Conservation (phyloP, 1,139 yeast species). For the Yarrowia galli region DNA sequence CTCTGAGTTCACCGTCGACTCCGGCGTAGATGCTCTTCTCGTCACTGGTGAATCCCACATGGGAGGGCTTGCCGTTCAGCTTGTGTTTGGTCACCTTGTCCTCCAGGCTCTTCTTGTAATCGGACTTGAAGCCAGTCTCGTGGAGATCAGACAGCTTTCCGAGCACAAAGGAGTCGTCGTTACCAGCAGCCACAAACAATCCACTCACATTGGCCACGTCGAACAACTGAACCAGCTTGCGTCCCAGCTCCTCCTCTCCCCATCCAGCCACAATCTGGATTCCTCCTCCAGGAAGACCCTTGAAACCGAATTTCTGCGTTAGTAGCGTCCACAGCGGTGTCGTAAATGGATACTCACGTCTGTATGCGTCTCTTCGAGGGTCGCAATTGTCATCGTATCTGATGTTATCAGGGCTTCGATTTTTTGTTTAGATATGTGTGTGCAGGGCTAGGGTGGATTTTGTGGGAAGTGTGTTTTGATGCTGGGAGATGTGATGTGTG, state of each 20-base stretch:
- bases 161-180: conserved; percentile 40
- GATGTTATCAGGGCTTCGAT: conserved; percentile 11
- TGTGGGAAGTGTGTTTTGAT: background rate
- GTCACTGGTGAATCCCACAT: conserved; percentile 44
- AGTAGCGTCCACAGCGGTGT: background rate
- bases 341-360: conserved; percentile 39
- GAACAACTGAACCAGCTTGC: conserved; percentile 39
- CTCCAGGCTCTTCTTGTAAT: conserved; percentile 3
- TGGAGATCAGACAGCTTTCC: conserved; percentile 43
- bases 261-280: conserved; percentile 26
- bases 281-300: conserved; percentile 22
- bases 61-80: conserved; percentile 16
- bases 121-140: conserved; percentile 3
- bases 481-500: too few species aligned
- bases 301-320: conserved; percentile 28
- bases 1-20: conserved; percentile 40
- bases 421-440: conserved; percentile 35
- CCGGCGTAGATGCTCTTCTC: conserved; percentile 41
- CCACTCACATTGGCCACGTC: conserved; percentile 43
- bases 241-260: conserved; percentile 23
- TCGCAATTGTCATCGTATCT: conserved; percentile 23
- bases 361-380: conserved; percentile 39
- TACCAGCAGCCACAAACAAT: conserved; percentile 45
- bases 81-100: conserved; percentile 10
- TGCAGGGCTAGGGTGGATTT: conserved; percentile 15